Evolutionary conservation across 2,329 filamentous ascomycete species (phyloP).

Genomic region (Fusarium transvaalense): DNA sequence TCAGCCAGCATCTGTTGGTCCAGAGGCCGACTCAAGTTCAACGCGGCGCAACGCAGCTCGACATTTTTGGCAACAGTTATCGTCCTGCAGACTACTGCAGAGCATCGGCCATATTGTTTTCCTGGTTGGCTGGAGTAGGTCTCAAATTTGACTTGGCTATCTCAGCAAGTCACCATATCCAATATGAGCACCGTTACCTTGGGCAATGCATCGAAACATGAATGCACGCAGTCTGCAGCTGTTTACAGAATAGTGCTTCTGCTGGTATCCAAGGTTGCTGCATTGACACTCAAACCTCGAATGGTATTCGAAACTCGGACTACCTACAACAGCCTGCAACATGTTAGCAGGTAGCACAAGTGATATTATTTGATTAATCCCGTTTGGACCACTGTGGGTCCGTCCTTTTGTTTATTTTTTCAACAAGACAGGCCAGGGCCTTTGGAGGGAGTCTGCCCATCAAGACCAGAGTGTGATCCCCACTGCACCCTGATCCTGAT

Average conservation of each 20-base stretch:
- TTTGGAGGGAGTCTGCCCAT: slow-evolving; percentile 41
- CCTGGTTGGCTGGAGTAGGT: slow-evolving; percentile 27
- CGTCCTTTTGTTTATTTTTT: slow-evolving; percentile 42
- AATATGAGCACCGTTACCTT: slow-evolving; percentile 27
- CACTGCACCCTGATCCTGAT: slow-evolving; percentile 44
- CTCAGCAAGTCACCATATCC: slow-evolving; percentile 21
- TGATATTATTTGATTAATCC: slow-evolving; percentile 26
- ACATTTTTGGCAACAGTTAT: slow-evolving; percentile 48
- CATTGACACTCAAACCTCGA: slow-evolving; percentile 18
- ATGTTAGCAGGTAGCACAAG: slow-evolving; percentile 19
- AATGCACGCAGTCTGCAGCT: slow-evolving; percentile 29
- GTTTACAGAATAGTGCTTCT: slow-evolving; percentile 18
- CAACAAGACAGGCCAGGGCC: slow-evolving; percentile 17
- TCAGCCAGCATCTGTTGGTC: slow-evolving; percentile 47
- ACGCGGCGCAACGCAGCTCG: slow-evolving; percentile 50
- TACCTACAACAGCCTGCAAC: slow-evolving; percentile 18
- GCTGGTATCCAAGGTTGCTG: slow-evolving; percentile 14
- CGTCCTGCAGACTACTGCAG: slow-evolving; percentile 42
- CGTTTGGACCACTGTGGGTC: slow-evolving; percentile 40
- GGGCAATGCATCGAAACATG: slow-evolving; percentile 31
- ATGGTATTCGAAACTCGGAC: slow-evolving; percentile 11
- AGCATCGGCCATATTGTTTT: slow-evolving; percentile 39
- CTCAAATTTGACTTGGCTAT: slow-evolving; percentile 37
- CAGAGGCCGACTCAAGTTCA: slow-evolving; percentile 41
- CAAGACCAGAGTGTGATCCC: slow-evolving; percentile 34